phyloP scores from a whole-genome alignment of 768 basidiomycete genomes.

The Pholiota microspora region DNA sequence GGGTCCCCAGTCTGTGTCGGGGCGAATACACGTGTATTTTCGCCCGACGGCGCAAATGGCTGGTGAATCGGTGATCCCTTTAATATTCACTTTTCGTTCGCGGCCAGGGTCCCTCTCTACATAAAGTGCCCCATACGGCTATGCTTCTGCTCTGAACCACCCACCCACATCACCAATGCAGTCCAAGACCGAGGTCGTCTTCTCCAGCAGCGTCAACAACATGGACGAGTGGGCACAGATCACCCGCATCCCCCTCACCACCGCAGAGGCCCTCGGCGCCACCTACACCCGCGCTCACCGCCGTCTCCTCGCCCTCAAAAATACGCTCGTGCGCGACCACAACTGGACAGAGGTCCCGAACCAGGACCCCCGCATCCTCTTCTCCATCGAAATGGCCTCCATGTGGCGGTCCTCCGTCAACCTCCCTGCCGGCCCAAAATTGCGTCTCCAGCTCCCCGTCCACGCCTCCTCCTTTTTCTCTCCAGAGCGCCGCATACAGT shows the following conservation, averaged over 20 bases:
- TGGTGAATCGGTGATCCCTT: conserved; percentile 33
- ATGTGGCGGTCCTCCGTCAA: conserved; percentile 77
- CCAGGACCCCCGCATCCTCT: conserved; percentile 69
- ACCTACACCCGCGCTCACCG: conserved; percentile 81
- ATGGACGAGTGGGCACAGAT: conserved; percentile 84
- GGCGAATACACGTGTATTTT: conserved; percentile 79
- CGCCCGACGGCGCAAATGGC: conserved; percentile 47
- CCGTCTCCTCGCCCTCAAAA: conserved; percentile 65
- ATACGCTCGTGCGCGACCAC: conserved; percentile 62
- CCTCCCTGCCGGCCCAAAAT: conserved; percentile 72
- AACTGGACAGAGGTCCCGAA: conserved; percentile 64
- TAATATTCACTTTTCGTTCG: conserved; percentile 49
- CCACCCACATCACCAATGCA: conserved; percentile 13
- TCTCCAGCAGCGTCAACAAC: conserved; percentile 75
- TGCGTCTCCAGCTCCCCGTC: conserved; percentile 70
- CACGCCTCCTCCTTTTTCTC: conserved; percentile 86
- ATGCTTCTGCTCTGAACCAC: conserved; percentile 19
- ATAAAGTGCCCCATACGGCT: conserved; percentile 36
- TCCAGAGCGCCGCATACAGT: conserved; percentile 79
- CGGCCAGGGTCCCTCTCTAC: conserved; percentile 51
- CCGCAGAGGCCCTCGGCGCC: conserved; percentile 76
- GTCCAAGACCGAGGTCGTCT: conserved; percentile 57
- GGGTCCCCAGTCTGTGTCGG: conserved; percentile 28
- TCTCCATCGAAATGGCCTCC: conserved; percentile 74
- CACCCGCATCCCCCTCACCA: conserved; percentile 78